Conservation (phyloP, 176 grass and related monocot genomes). For the Alopecurus myosuroides region DNA sequence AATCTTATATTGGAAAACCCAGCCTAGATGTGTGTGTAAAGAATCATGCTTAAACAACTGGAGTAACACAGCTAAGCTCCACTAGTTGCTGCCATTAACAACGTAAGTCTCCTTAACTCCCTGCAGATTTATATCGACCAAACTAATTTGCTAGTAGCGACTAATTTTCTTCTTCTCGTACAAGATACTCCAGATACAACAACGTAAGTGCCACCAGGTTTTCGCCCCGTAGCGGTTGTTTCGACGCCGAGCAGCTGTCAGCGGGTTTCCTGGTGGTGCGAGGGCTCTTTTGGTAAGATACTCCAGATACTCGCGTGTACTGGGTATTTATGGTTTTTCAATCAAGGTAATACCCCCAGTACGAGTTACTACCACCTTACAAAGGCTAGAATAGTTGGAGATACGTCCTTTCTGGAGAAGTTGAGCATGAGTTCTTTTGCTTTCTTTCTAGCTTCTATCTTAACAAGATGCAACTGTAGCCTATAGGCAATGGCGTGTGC, state of each 20-base stretch:
- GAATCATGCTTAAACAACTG: slow-evolving; percentile 30
- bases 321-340: too few species aligned
- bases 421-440: background rate
- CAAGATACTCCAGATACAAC: too few species aligned
- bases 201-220: too few species aligned
- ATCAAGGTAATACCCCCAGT: too few species aligned
- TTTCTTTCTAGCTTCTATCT: background rate
- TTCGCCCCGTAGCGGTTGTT: too few species aligned
- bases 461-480: background rate
- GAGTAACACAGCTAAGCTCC: slow-evolving; percentile 34
- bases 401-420: background rate
- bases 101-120: slow-evolving; percentile 5
- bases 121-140: too few species aligned
- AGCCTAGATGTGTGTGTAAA: slow-evolving; percentile 43
- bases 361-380: background rate
- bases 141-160: too few species aligned
- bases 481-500: background rate
- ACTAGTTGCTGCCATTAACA: slow-evolving; percentile 24
- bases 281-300: too few species aligned
- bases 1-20: slow-evolving; percentile 28
- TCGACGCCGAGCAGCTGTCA: too few species aligned
- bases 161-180: too few species aligned
- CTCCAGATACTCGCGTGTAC: too few species aligned
- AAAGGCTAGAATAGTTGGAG: background rate
- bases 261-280: too few species aligned